These are phyloP conservation scores for Hypericum androsaemum DNA, from an alignment of 345 rosid genomes.

Conservation along the genomic window DNA sequence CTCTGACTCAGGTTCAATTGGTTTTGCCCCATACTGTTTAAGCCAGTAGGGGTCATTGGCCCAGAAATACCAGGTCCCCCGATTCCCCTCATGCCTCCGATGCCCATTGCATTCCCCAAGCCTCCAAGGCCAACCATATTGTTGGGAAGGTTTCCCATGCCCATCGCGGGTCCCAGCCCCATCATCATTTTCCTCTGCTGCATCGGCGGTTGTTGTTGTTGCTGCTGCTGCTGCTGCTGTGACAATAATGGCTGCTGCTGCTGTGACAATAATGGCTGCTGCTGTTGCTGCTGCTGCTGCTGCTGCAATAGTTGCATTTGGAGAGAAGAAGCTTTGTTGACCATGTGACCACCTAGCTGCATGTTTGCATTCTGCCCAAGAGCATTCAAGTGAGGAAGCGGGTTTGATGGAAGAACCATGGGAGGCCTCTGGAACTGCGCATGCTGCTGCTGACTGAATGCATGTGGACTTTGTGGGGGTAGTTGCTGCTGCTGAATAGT, in stretches of 20 bases:
- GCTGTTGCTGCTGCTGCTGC: slow-evolving; percentile 7
- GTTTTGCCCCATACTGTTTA: slow-evolving; percentile 56
- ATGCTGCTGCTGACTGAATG: slow-evolving; percentile 60
- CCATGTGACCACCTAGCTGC: slow-evolving; percentile 71
- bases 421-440: slow-evolving; percentile 60
- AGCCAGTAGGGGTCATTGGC: slow-evolving; percentile 54
- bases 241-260: slow-evolving; percentile 19
- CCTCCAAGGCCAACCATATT: slow-evolving; percentile 56
- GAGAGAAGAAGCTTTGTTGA: slow-evolving; percentile 45
- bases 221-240: slow-evolving; percentile 20
- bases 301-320: slow-evolving; percentile 57
- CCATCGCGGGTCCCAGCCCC: slow-evolving; percentile 52
- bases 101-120: slow-evolving; percentile 43
- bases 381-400: slow-evolving; percentile 50
- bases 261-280: slow-evolving; percentile 38
- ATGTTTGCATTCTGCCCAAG: slow-evolving; percentile 57
- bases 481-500: slow-evolving; percentile 32
- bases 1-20: slow-evolving; percentile 44
- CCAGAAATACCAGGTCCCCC: slow-evolving; percentile 65
- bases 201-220: slow-evolving; percentile 37
- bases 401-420: slow-evolving; percentile 49
- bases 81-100: slow-evolving; percentile 61
- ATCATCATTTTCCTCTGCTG: slow-evolving; percentile 54
- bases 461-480: slow-evolving; percentile 39
- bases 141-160: slow-evolving; percentile 55